Base-by-base conservation (phyloP, 2,329 filamentous ascomycete genomes). In the Beauveria brongniartii region DNA sequence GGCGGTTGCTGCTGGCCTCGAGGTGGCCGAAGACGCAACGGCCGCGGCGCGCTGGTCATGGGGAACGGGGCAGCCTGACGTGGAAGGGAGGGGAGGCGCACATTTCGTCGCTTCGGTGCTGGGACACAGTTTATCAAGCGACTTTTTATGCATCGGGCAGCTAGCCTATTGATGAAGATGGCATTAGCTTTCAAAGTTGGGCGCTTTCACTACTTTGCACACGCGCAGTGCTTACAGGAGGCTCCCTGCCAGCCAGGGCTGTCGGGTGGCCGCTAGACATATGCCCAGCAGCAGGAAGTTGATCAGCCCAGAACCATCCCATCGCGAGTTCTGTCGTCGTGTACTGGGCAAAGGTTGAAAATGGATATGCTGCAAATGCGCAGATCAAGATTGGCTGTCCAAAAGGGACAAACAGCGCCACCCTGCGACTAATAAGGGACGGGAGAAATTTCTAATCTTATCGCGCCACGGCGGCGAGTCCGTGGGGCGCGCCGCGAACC, bases 261-360 rank as follows among this genome's bases (percentile, higher is more conserved):
- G 67, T 56, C 53, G 71, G 70, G 65, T 74, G 74, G 61, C 72
- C 69, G 55, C 67, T 65, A 37, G 73, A 70, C 46, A 71, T 67
- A 51, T 67, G 70, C 64, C 69, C 69, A n/a, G 72, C 63, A 22
- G 73, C 66, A 59, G 78, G 69, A 51, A 74, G 55, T 62, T 73
- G 64, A 64, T 86, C 83, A 63, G 82, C 80, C 83, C 83, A 86
- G 68, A 86, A 86, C 83, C 83, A 85, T 66, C 83, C 83, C 83
- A 86, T 86, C 62, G 48, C 1, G 47, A 52, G 3, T 20, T n/a
- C 34, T 20, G 37, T 51, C 12, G 37, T 51, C 12, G 34, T 37
- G 3, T 24, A 5, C 18, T 43, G 22, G n/a, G 41, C 16, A n/a
- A 16, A 41, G 2, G 26, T 41, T 44, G 16, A 14, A 48, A 57